Evolutionary conservation across 345 rosid genomes (phyloP), one percentile per base, ranked within the genome.

Genomic region (Arabis hirsuta): DNA sequence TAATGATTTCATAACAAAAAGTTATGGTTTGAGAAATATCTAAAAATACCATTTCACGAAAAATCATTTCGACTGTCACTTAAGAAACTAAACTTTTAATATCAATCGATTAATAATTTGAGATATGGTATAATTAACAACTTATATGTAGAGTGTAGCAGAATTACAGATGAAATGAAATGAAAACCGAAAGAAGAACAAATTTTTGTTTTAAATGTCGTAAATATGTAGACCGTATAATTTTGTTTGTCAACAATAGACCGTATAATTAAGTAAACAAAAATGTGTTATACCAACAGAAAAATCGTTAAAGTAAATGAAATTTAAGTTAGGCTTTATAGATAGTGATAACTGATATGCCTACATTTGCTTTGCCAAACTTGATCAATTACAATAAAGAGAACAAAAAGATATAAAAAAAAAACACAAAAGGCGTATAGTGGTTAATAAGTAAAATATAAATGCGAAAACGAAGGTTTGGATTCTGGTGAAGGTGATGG

Each of bases 341-440:
- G 44, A 55, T 41, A 41, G 53, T 26, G 39, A 65, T 57, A 60
- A 27, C 7, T 7, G 52, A 12, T 20, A 12, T 22, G 32, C 56
- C 47, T 32, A 56, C 55, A 56, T 56, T 44, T 60, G 42, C 65
- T 56, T 44, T 60, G 42, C 74, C 67, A 41, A 71, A 71, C 59
- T 71, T 39, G 59, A 70, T 24, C 29, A 47, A 39, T 50, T 20
- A 48, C 31, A 34, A 32, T 8, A 44, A 10, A 46, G 29, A 39
- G 3, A 38, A 24, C 4, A 12, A 12, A 10, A n/a, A 32, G 3
- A 12, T 2, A 22, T 29, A 29, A 29, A 29, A 29, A 7, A 4
- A n/a, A 12, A 38, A 47, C 38, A 44, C 1, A n/a, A 36, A 56
- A 57, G 48, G 65, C 2, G 27, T 38, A 19, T 38, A 36, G 65